Percentiles rank a stretch among this genome's conserved stretches.
Conservation (phyloP, 1,284 basidiomycete species). For the Austroboletus novae-zelandiae region DNA sequence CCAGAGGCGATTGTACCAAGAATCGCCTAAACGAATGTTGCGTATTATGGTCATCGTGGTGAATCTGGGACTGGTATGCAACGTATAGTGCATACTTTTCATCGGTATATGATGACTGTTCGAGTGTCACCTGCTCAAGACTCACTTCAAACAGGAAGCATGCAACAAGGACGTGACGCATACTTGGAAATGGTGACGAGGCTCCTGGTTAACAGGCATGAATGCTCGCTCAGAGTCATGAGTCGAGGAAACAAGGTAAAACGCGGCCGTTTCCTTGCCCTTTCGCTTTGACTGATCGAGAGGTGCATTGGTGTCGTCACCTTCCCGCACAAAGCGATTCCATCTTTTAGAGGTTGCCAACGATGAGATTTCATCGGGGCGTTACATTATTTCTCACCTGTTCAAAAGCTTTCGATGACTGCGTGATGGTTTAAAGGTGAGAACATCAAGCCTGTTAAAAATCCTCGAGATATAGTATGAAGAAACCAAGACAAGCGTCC, state of each 20-base stretch:
- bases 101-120: constrained; percentile 69
- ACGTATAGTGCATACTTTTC: constrained; percentile 82
- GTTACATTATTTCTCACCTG: constrained; percentile 42
- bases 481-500: constrained; percentile 4
- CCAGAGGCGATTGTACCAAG: constrained; percentile 76
- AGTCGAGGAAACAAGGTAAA: constrained; percentile 45
- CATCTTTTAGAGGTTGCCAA: constrained; percentile 47
- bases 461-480: constrained; percentile 3
- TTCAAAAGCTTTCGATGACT: constrained; percentile 78
- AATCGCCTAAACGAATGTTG: constrained; percentile 66
- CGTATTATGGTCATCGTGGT: constrained; percentile 61
- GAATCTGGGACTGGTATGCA: constrained; percentile 76
- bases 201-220: constrained; percentile 24
- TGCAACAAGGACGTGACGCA: constrained; percentile 5
- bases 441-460: constrained; percentile 62
- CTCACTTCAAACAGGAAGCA: not conserved
- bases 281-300: constrained; percentile 24
- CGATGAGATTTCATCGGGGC: constrained; percentile 7
- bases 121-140: constrained; percentile 59
- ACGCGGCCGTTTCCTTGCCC: constrained; percentile 11
- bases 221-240: constrained; percentile 37
- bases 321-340: constrained; percentile 68
- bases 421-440: constrained; percentile 70
- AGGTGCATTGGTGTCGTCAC: constrained; percentile 39
- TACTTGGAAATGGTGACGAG: constrained; percentile 55